These are phyloP conservation scores for Dicorynia guianensis DNA, from an alignment of 306 rosid genomes.

Conservation along the genomic window DNA sequence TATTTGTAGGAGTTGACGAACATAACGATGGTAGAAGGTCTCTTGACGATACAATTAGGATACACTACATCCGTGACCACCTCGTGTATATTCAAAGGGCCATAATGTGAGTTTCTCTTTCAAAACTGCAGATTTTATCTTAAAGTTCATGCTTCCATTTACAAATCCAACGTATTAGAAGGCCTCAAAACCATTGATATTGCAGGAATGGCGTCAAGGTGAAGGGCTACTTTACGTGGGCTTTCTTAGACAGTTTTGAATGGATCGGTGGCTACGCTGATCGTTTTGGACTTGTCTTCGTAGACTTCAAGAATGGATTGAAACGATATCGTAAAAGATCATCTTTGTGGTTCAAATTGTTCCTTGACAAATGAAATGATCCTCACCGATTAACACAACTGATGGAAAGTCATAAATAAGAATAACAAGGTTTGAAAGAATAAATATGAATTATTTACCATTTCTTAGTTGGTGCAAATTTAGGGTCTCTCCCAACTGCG, in stretches of 20 bases:
- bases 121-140: slow-evolving; percentile 1
- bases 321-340: slow-evolving; percentile 64
- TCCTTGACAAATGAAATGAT: slow-evolving; percentile 48
- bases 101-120: slow-evolving; percentile 54
- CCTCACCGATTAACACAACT: neutral
- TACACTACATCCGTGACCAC: slow-evolving; percentile 53
- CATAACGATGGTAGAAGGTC: slow-evolving; percentile 51
- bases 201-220: slow-evolving; percentile 66
- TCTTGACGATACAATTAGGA: slow-evolving; percentile 54
- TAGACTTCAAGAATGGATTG: slow-evolving; percentile 61
- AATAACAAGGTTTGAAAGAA: too few relatives aligned
- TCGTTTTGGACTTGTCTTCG: slow-evolving; percentile 66
- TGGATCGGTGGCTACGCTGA: slow-evolving; percentile 62
- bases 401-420: neutral
- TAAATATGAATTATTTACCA: too few relatives aligned
- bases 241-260: slow-evolving; percentile 71
- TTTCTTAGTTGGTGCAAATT: too few relatives aligned
- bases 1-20: slow-evolving; percentile 62
- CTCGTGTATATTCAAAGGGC: slow-evolving; percentile 53
- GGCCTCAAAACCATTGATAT: slow-evolving; percentile 26
- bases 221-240: slow-evolving; percentile 78
- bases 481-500: too few relatives aligned
- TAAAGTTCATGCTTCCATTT: slow-evolving; percentile 3
- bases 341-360: slow-evolving; percentile 67
- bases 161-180: neutral